These are phyloP conservation scores for Botryosphaeria agaves DNA, from an alignment of 2,329 filamentous ascomycete species.

Conservation along the genomic window DNA sequence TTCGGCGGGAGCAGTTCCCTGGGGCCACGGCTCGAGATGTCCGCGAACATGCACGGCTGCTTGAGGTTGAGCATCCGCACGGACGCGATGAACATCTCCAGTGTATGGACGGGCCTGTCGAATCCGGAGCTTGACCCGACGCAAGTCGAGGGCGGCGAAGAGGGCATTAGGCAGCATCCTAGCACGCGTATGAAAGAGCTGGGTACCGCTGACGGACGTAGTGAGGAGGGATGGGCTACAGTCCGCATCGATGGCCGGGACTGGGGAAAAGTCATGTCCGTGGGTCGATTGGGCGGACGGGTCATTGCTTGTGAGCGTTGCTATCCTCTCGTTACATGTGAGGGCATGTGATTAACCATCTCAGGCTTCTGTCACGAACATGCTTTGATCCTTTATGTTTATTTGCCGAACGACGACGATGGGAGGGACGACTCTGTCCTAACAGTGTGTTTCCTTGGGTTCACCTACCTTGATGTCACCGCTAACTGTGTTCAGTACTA, in stretches of 20 bases:
- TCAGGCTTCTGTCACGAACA: constrained; percentile 57
- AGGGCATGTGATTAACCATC: no score
- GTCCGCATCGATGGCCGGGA: constrained; percentile 87
- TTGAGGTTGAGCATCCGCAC: constrained; percentile 65
- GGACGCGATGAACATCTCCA: constrained; percentile 71
- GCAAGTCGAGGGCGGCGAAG: constrained; percentile 49
- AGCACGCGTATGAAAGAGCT: constrained; percentile 56
- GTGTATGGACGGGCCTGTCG: constrained; percentile 66
- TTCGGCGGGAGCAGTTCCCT: constrained; percentile 8
- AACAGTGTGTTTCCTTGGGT: constrained; percentile 52
- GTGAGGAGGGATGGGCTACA: constrained; percentile 71
- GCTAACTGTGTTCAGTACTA: constrained; percentile 31
- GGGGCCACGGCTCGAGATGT: constrained; percentile 58
- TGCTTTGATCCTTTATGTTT: constrained; percentile 70
- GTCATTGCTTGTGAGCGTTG: constrained; percentile 72
- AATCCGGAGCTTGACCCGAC: constrained; percentile 77
- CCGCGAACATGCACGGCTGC: constrained; percentile 87
- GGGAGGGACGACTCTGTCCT: constrained; percentile 55
- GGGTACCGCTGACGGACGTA: constrained; percentile 39
- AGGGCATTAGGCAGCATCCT: constrained; percentile 58
- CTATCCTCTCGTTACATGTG: no score
- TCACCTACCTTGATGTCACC: no score
- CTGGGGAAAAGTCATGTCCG: constrained; percentile 87
- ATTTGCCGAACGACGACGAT: constrained; percentile 55
- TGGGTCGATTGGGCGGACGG: constrained; percentile 71